Base-by-base conservation (phyloP, 352 stramenopile genomes). In the Phytophthora kernoviae region DNA sequence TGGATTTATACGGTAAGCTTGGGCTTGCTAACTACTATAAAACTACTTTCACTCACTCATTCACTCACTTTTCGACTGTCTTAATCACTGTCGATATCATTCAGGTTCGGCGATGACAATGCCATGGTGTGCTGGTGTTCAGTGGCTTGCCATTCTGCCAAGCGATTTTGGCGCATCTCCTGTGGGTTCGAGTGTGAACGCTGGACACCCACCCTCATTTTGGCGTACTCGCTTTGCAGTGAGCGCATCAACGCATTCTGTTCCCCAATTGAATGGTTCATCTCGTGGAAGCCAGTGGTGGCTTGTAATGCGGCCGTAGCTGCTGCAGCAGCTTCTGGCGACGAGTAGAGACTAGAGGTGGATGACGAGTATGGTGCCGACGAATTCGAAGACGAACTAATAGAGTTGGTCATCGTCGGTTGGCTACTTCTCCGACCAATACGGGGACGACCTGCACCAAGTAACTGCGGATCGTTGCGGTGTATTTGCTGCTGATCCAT, bases 191-290 rank as follows among this genome's bases (percentile, higher is more conserved):
- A 70, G n/a, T 46, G 30, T 9, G 57, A 56, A 12, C 57, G 57
- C 17, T 47, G 55, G 21, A 24, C 32, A 3, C 33, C 6, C 24
- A 30, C 6, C 52, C 55, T 72, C 42, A 72, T 54, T 37, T 72
- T 72, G 46, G 58, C 51, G 24, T 72, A 72, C 27, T 72, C 63
- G n/a, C 12, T 72, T 41, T 75, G 67, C 14, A 70, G 53, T 18
- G 77, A 84, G 1, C 79, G 73, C 42, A 88, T 46, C 43, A 88
- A 46, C 21, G 61, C 65, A 24, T 80, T 67, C 37, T 88, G 79
- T 41, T 88, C 61, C 6, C 74, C 69, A 50, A 88, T 81, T 17
- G 76, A 86, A 22, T 73, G 61, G 39, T 88, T 69, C 79, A 88
- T 81, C 27, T 70, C 45, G 27, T 76, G 51, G 37, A 79, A 77